Base-by-base conservation (phyloP, 148 eudicot species). In the Vaccinium corymbosum region DNA sequence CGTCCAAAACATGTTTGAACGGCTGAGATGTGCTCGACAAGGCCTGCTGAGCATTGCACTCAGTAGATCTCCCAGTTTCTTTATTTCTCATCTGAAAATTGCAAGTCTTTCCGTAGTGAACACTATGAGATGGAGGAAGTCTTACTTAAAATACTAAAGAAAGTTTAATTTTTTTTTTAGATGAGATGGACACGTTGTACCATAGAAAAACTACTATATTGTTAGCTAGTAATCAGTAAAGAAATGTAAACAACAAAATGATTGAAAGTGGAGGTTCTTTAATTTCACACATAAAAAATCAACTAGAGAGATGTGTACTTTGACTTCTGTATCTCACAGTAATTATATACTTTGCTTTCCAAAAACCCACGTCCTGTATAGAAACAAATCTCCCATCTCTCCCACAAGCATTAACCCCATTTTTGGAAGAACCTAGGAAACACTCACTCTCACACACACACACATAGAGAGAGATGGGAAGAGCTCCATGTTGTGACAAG, bases 401-500 rank as follows among this genome's bases (percentile, higher is more conserved):
- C 77, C 49, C 68, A 74, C 85, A 72, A 61, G 70, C 81, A 73
- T 50, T 75, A 35, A 75, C 6, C 19, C 9, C 79, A 76, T 76
- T 59, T 84, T 59, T 32, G 77, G 84, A 51, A 81, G 71, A 64
- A 72, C 49, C 35, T 29, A 68, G 7, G 7, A 68, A 13, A 10
- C 72, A 66, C 35, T 2, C 27, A n/a, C 72, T 22, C 32, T 22
- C 71, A 2, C 32, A 62, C 12, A 62, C 27, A 35, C 38, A 51
- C 53, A 50, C 14, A 74, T 73, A 85, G 59, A 83, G 75, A 76
- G 82, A 89, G 82, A 94, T 94, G 97, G 97, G 97, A 80, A 91
- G 97, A 93, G 95, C 97, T 73, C 97, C 97, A 9, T 94, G 97
- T 76, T 94, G 97, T 88, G 97, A 94, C 87, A 94, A 94, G 85